phyloP scores from a whole-genome alignment of 2,329 filamentous ascomycete genomes.

The Metarhizium sp. region DNA sequence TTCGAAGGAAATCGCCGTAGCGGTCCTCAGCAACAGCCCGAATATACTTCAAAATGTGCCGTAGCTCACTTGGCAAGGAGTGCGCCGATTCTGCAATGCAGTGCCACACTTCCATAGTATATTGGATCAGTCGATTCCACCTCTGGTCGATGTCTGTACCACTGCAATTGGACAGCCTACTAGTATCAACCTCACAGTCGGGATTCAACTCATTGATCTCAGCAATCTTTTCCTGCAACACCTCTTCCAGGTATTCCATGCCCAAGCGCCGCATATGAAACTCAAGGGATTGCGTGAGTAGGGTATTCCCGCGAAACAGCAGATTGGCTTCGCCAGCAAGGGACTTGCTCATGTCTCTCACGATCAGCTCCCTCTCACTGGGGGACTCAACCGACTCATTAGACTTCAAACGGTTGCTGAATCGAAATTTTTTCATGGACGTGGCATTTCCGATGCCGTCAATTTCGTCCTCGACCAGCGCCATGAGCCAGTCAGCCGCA shows the following conservation, averaged over 20 bases:
- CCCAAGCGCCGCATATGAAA: conserved; percentile 92
- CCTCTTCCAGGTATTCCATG: conserved; percentile 84
- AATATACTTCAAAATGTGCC: conserved; percentile 83
- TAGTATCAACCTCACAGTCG: conserved; percentile 92
- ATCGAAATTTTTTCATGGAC: conserved; percentile 63
- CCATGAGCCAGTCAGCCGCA: conserved; percentile 82
- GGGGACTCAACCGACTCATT: conserved; percentile 56
- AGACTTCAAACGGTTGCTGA: conserved; percentile 60
- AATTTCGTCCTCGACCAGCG: conserved; percentile 92
- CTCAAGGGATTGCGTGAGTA: conserved; percentile 88
- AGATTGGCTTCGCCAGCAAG: conserved; percentile 84
- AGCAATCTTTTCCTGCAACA: conserved; percentile 72
- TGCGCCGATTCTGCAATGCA: conserved; percentile 67
- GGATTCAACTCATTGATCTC: conserved; percentile 88
- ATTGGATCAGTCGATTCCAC: conserved; percentile 66
- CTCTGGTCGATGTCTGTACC: conserved; percentile 70
- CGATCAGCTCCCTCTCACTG: conserved; percentile 60
- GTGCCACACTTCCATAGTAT: conserved; percentile 80
- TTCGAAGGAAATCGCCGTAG: conserved; percentile 85
- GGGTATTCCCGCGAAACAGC: conserved; percentile 87
- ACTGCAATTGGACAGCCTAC: conserved; percentile 47
- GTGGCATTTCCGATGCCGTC: conserved; percentile 82
- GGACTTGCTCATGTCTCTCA: conserved; percentile 70
- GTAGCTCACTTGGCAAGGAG: conserved; percentile 70
- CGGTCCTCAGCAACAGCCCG: conserved; percentile 87